phyloP scores from a whole-genome alignment of 1,139 yeast species.

The Lipomyces yarrowii region DNA sequence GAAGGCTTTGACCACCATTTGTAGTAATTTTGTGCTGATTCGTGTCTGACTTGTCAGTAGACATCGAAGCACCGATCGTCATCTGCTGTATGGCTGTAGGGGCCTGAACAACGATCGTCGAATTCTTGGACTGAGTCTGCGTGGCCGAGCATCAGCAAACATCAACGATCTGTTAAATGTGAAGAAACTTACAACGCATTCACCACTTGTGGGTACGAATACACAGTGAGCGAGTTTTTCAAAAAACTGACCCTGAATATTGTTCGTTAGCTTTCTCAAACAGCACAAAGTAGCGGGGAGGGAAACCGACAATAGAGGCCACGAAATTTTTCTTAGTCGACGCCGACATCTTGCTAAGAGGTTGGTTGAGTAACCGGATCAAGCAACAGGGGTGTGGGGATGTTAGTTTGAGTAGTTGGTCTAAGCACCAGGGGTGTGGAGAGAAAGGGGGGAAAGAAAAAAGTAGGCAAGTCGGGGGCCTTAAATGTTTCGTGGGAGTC shows the following conservation, averaged over 20 bases:
- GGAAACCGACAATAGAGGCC: not conserved
- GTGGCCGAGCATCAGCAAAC: not conserved
- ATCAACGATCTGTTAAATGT: not conserved
- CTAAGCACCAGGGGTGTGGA: not conserved
- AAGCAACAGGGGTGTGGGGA: no score
- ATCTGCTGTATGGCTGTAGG: constrained; percentile 1
- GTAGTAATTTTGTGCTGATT: not conserved
- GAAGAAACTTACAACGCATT: not conserved
- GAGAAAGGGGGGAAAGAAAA: not conserved
- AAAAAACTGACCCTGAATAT: not conserved
- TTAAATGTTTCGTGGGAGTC: not conserved
- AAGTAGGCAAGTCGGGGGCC: not conserved
- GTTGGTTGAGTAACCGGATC: no score
- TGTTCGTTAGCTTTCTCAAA: not conserved
- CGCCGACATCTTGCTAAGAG: no score
- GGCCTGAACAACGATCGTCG: constrained; percentile 1
- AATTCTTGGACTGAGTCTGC: not conserved
- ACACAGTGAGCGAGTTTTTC: not conserved
- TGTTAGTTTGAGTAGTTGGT: not conserved
- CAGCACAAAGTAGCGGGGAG: not conserved
- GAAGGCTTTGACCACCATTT: not conserved
- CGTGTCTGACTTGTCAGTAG: not conserved
- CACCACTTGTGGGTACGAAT: not conserved
- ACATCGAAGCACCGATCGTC: not conserved
- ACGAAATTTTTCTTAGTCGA: not conserved